Base-by-base conservation (phyloP, 2,329 filamentous ascomycete species). In the Ciborinia camelliae region DNA sequence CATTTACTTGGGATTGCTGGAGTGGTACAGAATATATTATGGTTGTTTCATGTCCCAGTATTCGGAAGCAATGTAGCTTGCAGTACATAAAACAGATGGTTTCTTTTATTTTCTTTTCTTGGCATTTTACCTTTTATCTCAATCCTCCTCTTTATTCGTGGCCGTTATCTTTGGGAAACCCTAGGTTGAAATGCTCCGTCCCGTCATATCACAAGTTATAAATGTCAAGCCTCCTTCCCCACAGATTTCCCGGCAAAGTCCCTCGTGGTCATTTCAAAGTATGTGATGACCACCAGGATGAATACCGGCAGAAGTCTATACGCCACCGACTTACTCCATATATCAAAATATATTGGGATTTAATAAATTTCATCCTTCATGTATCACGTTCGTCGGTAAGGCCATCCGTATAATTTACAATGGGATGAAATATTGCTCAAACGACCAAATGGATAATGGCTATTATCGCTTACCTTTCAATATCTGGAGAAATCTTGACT, bases 401-500 rank as follows among this genome's bases (percentile, higher is more conserved):
- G 23, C 64, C 53, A 48, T 59, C 65, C 67, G 68, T 59, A 39
- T 43, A 62, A 57, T 26, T 41, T 43, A 41, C 12, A 23, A 43
- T 26, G 9, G n/a, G 14, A 15, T 28, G 26, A n/a, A 39, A 41
- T 52, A 51, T 35, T 48, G 52, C 51, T 59, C 43, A 47, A 63
- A 28, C 51, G 30, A 62, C 65, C 55, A 68, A 68, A 66, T 64
- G 64, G 63, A 54, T 68, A 68, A 68, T 68, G 63, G 65, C 39
- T 50, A 54, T 68, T 67, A 68, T 68, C 61, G 65, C 39, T 50
- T 62, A 15, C 10, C 47, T 62, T 30, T 41, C 20, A 41, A 43
- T 12, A 35, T 15, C 26, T 32, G 39, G 54, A 45, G 54, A 57
- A 30, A 18, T 45, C 26, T 57, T 57, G 54, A 20, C 54, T 57